These are phyloP conservation scores for Aspergillus phoenicis DNA, from an alignment of 2,329 filamentous ascomycete genomes.

Conservation along the genomic window DNA sequence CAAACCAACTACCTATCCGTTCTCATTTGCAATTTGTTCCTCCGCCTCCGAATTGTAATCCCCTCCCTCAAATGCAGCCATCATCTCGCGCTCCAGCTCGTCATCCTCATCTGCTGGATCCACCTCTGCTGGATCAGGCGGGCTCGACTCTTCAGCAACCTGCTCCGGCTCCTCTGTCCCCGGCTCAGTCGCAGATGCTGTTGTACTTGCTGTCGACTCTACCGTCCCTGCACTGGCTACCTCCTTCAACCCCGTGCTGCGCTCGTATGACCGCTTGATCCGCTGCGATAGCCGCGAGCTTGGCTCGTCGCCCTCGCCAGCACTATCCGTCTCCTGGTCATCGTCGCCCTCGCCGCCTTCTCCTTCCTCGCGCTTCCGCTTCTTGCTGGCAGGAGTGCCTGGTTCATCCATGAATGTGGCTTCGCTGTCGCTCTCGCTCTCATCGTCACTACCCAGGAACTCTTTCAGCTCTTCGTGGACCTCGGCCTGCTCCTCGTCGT, in stretches of 20 bases:
- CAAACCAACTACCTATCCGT: slow-evolving; percentile 18
- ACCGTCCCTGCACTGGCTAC: slow-evolving; percentile 34
- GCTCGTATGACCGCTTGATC: slow-evolving; percentile 46
- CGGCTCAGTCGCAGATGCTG: slow-evolving; percentile 23
- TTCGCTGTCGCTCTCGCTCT: slow-evolving; percentile 56
- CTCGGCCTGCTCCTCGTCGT: slow-evolving; percentile 64
- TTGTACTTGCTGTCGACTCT: neutral
- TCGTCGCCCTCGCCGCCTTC: slow-evolving; percentile 29
- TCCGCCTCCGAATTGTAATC: slow-evolving; percentile 40
- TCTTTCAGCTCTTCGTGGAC: slow-evolving; percentile 74
- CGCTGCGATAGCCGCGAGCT: slow-evolving; percentile 42
- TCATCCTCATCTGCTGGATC: slow-evolving; percentile 49
- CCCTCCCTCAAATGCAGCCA: slow-evolving; percentile 59
- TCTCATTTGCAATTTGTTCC: slow-evolving; percentile 37
- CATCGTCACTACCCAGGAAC: slow-evolving; percentile 61
- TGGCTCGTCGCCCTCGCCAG: slow-evolving; percentile 41
- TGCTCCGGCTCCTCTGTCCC: slow-evolving; percentile 31
- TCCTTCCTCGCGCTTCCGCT: slow-evolving; percentile 40
- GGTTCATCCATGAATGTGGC: slow-evolving; percentile 28
- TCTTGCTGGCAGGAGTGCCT: slow-evolving; percentile 28
- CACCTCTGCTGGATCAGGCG: slow-evolving; percentile 11
- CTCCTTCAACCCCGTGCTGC: slow-evolving; percentile 42
- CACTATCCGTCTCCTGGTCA: slow-evolving; percentile 38
- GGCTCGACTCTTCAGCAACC: slow-evolving; percentile 9
- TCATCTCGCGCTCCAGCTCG: slow-evolving; percentile 57